Evolutionary conservation across 345 rosid genomes (phyloP).

Genomic region (Citrus maxima): DNA sequence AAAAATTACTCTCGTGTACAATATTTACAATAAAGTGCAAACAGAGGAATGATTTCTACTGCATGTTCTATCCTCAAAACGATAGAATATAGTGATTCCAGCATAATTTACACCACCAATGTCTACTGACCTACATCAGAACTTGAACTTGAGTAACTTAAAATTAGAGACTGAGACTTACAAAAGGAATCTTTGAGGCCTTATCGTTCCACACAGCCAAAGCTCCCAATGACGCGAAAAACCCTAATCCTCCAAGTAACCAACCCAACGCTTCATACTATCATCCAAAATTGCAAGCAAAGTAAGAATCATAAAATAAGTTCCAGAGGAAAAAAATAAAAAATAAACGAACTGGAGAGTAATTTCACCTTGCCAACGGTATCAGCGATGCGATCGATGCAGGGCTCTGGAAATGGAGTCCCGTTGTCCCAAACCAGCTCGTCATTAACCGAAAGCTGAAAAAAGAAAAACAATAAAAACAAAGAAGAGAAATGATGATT

Average conservation of each 20-base stretch:
- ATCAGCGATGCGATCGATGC: slow-evolving; percentile 96
- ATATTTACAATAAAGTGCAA: background rate
- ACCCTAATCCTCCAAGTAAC: slow-evolving; percentile 91
- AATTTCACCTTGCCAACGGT: slow-evolving; percentile 80
- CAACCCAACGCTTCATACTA: slow-evolving; percentile 98
- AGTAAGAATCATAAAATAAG: background rate
- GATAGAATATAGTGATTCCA: background rate
- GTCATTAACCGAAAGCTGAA: slow-evolving; percentile 77
- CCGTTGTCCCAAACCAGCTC: slow-evolving; percentile 98
- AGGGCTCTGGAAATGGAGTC: slow-evolving; percentile 85
- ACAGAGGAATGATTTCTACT: background rate
- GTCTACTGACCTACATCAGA: background rate
- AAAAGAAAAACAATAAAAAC: background rate
- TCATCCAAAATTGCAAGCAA: slow-evolving; percentile 5
- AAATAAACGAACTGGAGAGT: background rate
- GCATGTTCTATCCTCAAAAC: background rate
- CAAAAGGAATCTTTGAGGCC: slow-evolving; percentile 86
- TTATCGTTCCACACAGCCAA: slow-evolving; percentile 84
- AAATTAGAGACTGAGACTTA: slow-evolving; percentile 34
- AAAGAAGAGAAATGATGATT: background rate
- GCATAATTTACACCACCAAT: background rate
- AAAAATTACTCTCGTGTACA: too few species aligned
- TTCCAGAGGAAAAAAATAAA: background rate
- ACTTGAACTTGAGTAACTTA: background rate
- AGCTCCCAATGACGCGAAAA: slow-evolving; percentile 67